Evolutionary conservation across 2,329 filamentous ascomycete genomes (phyloP), one percentile per base, ranked within the genome.

Genomic region (Onygena corvina): DNA sequence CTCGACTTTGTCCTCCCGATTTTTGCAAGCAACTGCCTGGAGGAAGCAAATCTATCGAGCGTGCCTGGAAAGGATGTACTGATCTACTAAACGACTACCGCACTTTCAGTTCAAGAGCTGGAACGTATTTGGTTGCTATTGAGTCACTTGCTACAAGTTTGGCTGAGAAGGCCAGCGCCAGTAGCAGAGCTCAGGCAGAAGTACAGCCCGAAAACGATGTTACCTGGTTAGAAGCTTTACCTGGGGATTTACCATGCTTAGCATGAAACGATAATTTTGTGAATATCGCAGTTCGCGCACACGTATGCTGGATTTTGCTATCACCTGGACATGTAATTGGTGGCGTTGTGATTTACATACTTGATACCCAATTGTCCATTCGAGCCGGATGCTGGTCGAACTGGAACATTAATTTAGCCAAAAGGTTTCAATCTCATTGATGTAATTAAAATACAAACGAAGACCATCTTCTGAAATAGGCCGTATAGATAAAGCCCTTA

Each of bases 171-270:
- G 47, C 47, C 16, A 35, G 51, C 30, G 46, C 27, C 4, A 23
- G 34, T 31, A 27, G 14, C 6, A 38, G 30, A 25, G 36, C 12
- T 12, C 30, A 45, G 38, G 5, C 29, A 27, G 20, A 14, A 4
- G n/a, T 25, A 16, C 16, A 20, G 7, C 34, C 27, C 21, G 42
- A 23, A 11, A 46, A 35, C 27, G 54, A 56, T 50, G 36, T 56
- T 46, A 33, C 48, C 2, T 56, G 53, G 53, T 35, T 56, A 30
- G 53, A 55, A 44, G 27, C 46, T 18, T 34, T 55, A 14, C 53
- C 54, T 46, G 35, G 33, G 45, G 54, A 56, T 49, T 34, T 54
- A 9, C 25, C 35, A 20, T 14, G 42, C 27, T 33, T 31, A 31
- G 42, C 9, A 31, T 46, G 38, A 42, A 5, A 4, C 21, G 9